Evolutionary conservation across 2,329 filamentous ascomycete genomes (phyloP).

Genomic region (Fusarium nematophilum): DNA sequence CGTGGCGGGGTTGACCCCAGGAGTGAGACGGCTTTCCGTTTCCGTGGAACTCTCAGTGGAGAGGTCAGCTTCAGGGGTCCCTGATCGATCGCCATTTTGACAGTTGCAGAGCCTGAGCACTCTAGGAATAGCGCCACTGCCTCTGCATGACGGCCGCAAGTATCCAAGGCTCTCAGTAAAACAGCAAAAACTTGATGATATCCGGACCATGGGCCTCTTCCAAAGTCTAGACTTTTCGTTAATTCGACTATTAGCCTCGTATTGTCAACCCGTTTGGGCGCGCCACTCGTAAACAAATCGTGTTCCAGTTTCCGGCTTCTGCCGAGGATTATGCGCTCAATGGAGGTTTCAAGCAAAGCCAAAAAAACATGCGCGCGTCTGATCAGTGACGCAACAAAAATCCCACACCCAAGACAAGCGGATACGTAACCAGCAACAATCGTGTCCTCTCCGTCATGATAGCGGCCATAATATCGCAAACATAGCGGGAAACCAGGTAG

Average conservation of each 20-base stretch:
- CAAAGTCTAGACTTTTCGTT: neutral
- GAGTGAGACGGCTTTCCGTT: conserved; percentile 4
- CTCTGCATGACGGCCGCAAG: neutral
- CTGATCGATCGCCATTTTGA: conserved; percentile 35
- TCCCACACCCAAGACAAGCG: conserved; percentile 18
- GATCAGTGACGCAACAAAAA: conserved; percentile 42
- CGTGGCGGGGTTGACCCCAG: neutral
- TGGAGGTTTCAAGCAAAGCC: conserved; percentile 27
- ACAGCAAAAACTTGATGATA: neutral
- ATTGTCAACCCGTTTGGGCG: neutral
- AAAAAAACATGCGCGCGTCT: conserved; percentile 39
- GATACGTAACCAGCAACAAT: conserved; percentile 25
- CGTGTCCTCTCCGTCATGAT: conserved; percentile 44
- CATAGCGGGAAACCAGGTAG: conserved; percentile 31
- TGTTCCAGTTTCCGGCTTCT: conserved; percentile 27
- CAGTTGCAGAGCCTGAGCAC: conserved; percentile 31
- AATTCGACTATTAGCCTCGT: conserved; percentile 5
- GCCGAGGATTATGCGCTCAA: conserved; percentile 44
- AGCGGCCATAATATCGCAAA: conserved; percentile 30
- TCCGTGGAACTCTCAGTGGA: conserved; percentile 4
- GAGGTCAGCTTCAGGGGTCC: conserved; percentile 19
- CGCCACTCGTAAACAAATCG: conserved; percentile 6
- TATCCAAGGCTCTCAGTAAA: neutral
- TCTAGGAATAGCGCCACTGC: conserved; percentile 29
- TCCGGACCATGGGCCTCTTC: neutral